Percentiles rank a stretch among this genome's conserved stretches.
Evolutionary conservation across 192 early-diverging fungal genomes (phyloP).

Genomic region (Cladochytrium replicatum): DNA sequence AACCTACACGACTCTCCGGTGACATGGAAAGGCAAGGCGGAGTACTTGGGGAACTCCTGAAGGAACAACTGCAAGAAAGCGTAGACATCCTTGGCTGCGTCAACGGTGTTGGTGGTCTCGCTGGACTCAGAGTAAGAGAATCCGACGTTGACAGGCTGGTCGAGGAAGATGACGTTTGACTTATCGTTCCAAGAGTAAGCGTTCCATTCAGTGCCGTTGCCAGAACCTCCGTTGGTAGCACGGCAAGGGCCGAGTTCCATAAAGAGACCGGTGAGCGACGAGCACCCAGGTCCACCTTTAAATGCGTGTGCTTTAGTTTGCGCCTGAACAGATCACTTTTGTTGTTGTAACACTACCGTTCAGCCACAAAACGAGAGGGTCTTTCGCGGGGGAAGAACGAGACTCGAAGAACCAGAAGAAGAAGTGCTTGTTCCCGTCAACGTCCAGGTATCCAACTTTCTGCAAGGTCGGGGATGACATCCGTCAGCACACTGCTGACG

Average conservation of each 20-base stretch:
- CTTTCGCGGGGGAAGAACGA: slow-evolving; percentile 56
- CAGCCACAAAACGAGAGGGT: slow-evolving; percentile 72
- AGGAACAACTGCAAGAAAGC: slow-evolving; percentile 91
- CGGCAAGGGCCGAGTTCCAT: slow-evolving; percentile 81
- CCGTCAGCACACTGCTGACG: slow-evolving; percentile 1
- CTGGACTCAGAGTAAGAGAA: slow-evolving; percentile 66
- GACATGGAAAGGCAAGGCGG: slow-evolving; percentile 67
- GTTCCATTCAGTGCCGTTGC: slow-evolving; percentile 50
- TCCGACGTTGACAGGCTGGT: slow-evolving; percentile 78
- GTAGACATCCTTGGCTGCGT: slow-evolving; percentile 80
- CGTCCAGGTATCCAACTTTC: slow-evolving; percentile 41
- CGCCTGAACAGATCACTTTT: too few species aligned
- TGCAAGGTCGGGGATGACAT: slow-evolving; percentile 3
- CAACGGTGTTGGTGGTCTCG: slow-evolving; percentile 56
- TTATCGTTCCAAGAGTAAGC: slow-evolving; percentile 81
- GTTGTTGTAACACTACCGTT: too few species aligned
- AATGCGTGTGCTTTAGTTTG: too few species aligned
- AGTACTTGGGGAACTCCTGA: slow-evolving; percentile 73
- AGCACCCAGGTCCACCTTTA: slow-evolving; percentile 58
- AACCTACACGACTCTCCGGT: slow-evolving; percentile 64
- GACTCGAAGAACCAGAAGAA: slow-evolving; percentile 98
- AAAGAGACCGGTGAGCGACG: slow-evolving; percentile 59
- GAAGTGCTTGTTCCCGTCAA: slow-evolving; percentile 29
- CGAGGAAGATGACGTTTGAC: slow-evolving; percentile 55
- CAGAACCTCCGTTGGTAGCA: slow-evolving; percentile 61